phyloP scores from a whole-genome alignment of 305 asterid genomes.

The Fraxinus platypoda region DNA sequence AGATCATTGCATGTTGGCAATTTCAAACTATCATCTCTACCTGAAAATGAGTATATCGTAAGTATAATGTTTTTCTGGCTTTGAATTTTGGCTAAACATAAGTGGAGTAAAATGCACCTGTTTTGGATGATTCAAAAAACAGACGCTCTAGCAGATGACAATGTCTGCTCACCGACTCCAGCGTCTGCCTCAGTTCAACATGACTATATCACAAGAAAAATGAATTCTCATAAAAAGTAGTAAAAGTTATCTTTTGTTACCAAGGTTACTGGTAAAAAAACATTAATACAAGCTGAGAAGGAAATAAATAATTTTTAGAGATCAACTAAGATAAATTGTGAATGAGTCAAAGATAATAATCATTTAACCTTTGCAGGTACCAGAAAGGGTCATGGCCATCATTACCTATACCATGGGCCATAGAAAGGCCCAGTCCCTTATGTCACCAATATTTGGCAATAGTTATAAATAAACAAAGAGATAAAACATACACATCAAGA shows the following conservation, averaged over 20 bases:
- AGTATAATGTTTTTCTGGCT: slow-evolving; percentile 24
- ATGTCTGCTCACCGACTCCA: slow-evolving; percentile 67
- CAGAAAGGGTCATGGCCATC: background rate
- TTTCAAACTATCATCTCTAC: slow-evolving; percentile 81
- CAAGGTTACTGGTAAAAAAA: slow-evolving; percentile 16
- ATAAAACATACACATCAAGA: background rate
- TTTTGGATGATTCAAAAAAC: slow-evolving; percentile 66
- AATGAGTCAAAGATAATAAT: background rate
- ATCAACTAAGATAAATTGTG: background rate
- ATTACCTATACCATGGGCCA: background rate
- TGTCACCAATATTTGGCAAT: background rate
- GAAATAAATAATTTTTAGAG: background rate
- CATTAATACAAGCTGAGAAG: slow-evolving; percentile 7
- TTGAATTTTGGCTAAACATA: slow-evolving; percentile 5
- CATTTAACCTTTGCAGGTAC: background rate
- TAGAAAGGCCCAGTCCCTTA: background rate
- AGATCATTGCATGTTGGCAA: slow-evolving; percentile 63
- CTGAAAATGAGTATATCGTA: slow-evolving; percentile 36
- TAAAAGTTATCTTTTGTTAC: slow-evolving; percentile 7
- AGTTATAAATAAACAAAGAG: background rate
- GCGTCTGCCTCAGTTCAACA: slow-evolving; percentile 63
- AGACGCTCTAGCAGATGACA: slow-evolving; percentile 74
- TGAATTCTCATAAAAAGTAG: slow-evolving; percentile 20
- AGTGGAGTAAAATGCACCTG: slow-evolving; percentile 45
- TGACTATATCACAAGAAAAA: slow-evolving; percentile 44